phyloP scores from a whole-genome alignment of 257 asterid genomes.

The Solanum bulbocastanum region DNA sequence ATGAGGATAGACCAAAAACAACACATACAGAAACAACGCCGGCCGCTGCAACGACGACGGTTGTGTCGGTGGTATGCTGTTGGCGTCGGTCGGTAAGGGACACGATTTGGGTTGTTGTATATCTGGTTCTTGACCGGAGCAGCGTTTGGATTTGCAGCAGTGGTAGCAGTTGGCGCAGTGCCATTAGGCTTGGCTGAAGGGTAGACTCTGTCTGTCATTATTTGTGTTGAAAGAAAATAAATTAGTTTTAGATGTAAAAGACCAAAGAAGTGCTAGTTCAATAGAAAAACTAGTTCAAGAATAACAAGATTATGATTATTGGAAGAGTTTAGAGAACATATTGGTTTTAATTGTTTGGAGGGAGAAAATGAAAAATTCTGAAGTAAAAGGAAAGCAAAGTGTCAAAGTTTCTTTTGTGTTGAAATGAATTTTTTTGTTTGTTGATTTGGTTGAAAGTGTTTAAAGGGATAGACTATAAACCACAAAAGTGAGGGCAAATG shows the following conservation, averaged over 20 bases:
- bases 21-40: constrained; percentile 31
- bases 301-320: neutral
- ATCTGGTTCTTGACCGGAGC: constrained; percentile 18
- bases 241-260: neutral
- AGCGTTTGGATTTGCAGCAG: constrained; percentile 4
- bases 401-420: neutral
- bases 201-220: constrained; percentile 33
- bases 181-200: constrained; percentile 33
- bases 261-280: neutral
- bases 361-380: neutral
- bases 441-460: neutral
- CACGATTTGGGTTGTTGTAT: constrained; percentile 26
- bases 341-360: neutral
- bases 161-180: constrained; percentile 3
- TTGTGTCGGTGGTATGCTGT: constrained; percentile 11
- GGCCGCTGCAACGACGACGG: constrained; percentile 24
- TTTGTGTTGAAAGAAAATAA: neutral
- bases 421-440: neutral
- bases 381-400: constrained; percentile 8
- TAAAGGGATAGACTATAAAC: neutral
- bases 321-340: neutral
- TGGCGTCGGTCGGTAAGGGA: constrained; percentile 23
- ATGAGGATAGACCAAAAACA: constrained; percentile 22
- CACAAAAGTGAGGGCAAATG: neutral
- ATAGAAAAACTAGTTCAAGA: neutral